Evolutionary conservation across 1,284 basidiomycete species (phyloP).

Genomic region (Stereum hirsutum): DNA sequence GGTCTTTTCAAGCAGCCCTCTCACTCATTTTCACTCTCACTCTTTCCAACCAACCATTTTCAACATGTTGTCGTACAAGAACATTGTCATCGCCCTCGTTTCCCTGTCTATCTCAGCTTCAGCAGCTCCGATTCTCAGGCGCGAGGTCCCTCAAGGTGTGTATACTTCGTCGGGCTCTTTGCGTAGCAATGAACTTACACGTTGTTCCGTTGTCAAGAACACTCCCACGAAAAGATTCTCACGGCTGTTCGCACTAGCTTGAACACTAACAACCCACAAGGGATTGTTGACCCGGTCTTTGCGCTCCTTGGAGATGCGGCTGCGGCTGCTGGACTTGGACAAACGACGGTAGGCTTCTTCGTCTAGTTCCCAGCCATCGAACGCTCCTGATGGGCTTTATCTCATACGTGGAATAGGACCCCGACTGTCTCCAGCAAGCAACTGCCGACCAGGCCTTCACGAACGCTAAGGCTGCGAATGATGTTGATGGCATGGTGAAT

Average conservation of each 20-base stretch:
- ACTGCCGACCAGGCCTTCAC: slow-evolving; percentile 63
- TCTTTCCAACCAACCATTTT: slow-evolving; percentile 1
- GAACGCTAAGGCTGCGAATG: slow-evolving; percentile 54
- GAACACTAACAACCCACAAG: slow-evolving; percentile 46
- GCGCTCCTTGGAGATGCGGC: slow-evolving; percentile 60
- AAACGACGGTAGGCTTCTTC: slow-evolving; percentile 32
- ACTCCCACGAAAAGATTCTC: slow-evolving; percentile 54
- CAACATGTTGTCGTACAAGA: slow-evolving; percentile 35
- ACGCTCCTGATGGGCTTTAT: too few species aligned
- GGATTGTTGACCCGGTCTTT: slow-evolving; percentile 59
- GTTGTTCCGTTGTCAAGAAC: slow-evolving; percentile 29
- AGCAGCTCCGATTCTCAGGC: slow-evolving; percentile 34
- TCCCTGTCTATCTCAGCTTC: slow-evolving; percentile 26
- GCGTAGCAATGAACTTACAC: neutral
- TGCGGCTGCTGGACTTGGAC: slow-evolving; percentile 42
- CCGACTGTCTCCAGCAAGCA: slow-evolving; percentile 58
- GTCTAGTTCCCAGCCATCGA: neutral
- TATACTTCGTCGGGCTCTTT: slow-evolving; percentile 3
- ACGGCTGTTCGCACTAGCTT: slow-evolving; percentile 38
- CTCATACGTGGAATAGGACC: slow-evolving; percentile 28
- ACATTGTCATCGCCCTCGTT: slow-evolving; percentile 28
- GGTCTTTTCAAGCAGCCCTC: slow-evolving; percentile 11
- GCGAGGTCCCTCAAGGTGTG: slow-evolving; percentile 61
- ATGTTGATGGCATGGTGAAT: slow-evolving; percentile 46
- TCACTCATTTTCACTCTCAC: slow-evolving; percentile 12